Base-by-base conservation (phyloP, 2,329 filamentous ascomycete species). In the Penicillium sp. region DNA sequence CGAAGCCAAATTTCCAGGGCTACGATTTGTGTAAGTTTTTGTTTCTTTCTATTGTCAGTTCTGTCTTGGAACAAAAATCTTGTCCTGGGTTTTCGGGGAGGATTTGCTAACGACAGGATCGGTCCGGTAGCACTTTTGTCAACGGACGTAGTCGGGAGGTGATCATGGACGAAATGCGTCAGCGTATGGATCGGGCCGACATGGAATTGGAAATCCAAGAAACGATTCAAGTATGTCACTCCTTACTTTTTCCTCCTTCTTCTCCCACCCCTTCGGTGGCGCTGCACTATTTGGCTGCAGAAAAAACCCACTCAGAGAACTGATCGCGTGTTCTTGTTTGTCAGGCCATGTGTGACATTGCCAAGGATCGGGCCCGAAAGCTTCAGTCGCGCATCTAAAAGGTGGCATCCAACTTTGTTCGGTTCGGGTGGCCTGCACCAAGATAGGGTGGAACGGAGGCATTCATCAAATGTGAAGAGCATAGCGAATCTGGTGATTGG, bases 271-370 rank as follows among this genome's bases (percentile, higher is more conserved):
- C 18, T 18, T 18, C 18, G 18, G 18, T 18, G 18, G 18, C 18
- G 18, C 18, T 18, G 18, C 18, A 18, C 3, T 3, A 18, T 18
- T 18, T 3, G 18, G 18, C 18, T 18, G 18, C 18, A 18, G 18
- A 18, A 18, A 18, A 1, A 18, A 1, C 18, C 18, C 18, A 36
- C 18, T 3, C 18, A 18, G 18, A 18, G 18, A 18, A 18, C 18
- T 18, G 18, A 18, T 18, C 18, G 18, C 18, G 18, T 18, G 18
- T 18, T 18, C 39, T 53, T 32, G 53, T 35, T n/a, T 18, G n/a
- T 26, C 47, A 89, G 85, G 90, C 90, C 36, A 95, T 96, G 88
- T 89, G 88, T 62, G 86, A 90, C 60, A 96, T 96, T 63, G 90
- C 90, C 28, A 79, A 81, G 44, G 88, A 95, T 62, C 80, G 90